A percentile compares a stretch with the other conserved stretches of the same genome.
phyloP scores from a whole-genome alignment of 2,329 filamentous ascomycete genomes.

The Talaromyces rugulosus region DNA sequence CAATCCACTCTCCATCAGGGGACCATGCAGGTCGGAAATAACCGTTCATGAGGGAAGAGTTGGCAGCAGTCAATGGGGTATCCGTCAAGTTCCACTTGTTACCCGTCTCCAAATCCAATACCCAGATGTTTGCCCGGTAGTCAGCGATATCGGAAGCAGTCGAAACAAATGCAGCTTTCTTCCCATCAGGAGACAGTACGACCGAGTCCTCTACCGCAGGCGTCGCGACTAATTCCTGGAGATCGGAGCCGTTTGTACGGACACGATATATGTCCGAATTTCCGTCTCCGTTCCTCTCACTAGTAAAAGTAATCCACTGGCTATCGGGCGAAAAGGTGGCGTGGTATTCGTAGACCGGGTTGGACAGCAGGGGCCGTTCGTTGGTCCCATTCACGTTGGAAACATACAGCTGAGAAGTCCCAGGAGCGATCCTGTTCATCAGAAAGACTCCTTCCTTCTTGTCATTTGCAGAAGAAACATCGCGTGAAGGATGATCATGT shows the following conservation, averaged over 20 bases:
- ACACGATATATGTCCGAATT: constrained; percentile 40
- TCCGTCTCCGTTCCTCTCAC: constrained; percentile 37
- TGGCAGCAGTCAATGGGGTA: constrained; percentile 16
- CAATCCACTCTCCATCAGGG: constrained; percentile 39
- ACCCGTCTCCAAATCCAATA: constrained; percentile 35
- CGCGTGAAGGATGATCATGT: background rate
- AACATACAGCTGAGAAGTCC: constrained; percentile 24
- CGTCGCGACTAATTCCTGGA: constrained; percentile 31
- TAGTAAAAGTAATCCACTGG: constrained; percentile 39
- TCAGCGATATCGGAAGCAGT: constrained; percentile 22
- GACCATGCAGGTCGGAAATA: constrained; percentile 40
- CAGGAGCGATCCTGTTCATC: constrained; percentile 35
- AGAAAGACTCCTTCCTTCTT: background rate
- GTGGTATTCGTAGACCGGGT: constrained; percentile 37
- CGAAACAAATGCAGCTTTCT: constrained; percentile 36
- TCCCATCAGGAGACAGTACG: constrained; percentile 37
- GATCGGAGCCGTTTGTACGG: constrained; percentile 29
- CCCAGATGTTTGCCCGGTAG: constrained; percentile 39
- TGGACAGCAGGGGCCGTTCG: constrained; percentile 29
- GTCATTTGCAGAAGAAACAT: background rate
- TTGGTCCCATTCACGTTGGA: constrained; percentile 39
- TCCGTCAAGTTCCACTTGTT: constrained; percentile 33
- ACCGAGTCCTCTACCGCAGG: constrained; percentile 35
- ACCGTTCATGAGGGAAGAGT: constrained; percentile 27
- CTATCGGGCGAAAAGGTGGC: constrained; percentile 36